These are phyloP conservation scores for Balamuthia mandrillaris DNA, from an alignment of 208 protist genomes.

Conservation along the genomic window DNA sequence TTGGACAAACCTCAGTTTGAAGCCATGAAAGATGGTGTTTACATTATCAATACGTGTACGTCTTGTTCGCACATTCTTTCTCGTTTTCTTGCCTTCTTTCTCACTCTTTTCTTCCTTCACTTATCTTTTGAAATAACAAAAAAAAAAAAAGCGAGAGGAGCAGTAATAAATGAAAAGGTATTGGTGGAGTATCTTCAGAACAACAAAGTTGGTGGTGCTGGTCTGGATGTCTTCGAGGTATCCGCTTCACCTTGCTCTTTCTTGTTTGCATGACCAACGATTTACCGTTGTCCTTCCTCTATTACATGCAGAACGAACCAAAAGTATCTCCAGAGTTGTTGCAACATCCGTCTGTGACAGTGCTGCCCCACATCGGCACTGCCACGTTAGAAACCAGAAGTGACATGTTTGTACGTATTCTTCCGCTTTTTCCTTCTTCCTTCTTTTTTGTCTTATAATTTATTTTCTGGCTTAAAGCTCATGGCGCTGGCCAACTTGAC, in stretches of 20 bases:
- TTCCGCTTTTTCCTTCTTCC: not conserved
- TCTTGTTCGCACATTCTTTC: not conserved
- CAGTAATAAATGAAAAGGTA: not conserved
- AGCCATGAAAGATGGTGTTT: not conserved
- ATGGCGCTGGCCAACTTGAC: not conserved
- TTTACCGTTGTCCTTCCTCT: not conserved
- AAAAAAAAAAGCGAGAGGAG: not conserved
- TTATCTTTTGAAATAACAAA: not conserved
- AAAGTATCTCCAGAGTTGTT: not conserved
- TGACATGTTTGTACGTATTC: not conserved
- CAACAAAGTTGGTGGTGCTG: not conserved
- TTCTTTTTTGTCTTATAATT: not conserved
- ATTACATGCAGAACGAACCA: not conserved
- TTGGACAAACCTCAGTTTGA: not conserved
- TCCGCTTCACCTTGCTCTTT: not conserved
- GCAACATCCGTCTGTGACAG: not conserved
- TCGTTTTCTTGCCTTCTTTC: not conserved
- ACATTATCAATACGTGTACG: conserved; percentile 15
- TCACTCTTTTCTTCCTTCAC: not conserved
- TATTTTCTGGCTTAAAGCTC: not conserved
- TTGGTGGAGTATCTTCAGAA: not conserved
- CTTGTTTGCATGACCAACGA: not conserved
- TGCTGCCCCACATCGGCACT: not conserved
- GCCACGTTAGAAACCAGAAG: not conserved
- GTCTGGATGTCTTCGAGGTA: conserved; percentile 3